Evolutionary conservation across 1,139 yeast genomes (phyloP).

Genomic region (Sugiyamaella grinbergsii): DNA sequence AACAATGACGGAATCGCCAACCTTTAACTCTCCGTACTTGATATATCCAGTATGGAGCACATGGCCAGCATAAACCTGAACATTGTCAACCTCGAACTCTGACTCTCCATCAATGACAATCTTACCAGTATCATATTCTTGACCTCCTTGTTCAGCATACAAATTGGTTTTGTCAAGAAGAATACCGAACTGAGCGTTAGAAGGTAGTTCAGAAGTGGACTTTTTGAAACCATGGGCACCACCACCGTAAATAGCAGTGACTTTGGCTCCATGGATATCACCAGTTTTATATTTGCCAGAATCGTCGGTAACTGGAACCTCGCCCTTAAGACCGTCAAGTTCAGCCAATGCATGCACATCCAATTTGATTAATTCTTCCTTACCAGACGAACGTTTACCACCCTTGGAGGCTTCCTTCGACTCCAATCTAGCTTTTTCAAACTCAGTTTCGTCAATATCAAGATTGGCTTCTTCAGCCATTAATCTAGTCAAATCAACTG

Average conservation of each 20-base stretch:
- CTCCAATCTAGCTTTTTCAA: slow-evolving; percentile 83
- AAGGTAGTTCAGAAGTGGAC: slow-evolving; percentile 46
- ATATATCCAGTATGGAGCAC: slow-evolving; percentile 91
- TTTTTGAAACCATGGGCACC: slow-evolving; percentile 53
- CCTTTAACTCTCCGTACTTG: slow-evolving; percentile 70
- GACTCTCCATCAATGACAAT: slow-evolving; percentile 83
- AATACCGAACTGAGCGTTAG: slow-evolving; percentile 66
- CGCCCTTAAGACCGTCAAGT: slow-evolving; percentile 45
- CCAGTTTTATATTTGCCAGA: slow-evolving; percentile 54
- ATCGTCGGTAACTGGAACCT: slow-evolving; percentile 80
- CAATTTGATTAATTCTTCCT: slow-evolving; percentile 62
- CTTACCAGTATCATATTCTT: slow-evolving; percentile 93
- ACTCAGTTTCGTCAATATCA: slow-evolving; percentile 85
- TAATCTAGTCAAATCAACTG: slow-evolving; percentile 93
- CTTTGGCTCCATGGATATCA: slow-evolving; percentile 40
- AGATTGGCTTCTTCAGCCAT: slow-evolving; percentile 99
- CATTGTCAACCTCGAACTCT: slow-evolving; percentile 88
- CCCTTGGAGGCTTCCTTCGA: slow-evolving; percentile 96
- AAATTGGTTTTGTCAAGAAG: slow-evolving; percentile 87
- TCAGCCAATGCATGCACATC: slow-evolving; percentile 85
- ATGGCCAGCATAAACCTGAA: slow-evolving; percentile 90
- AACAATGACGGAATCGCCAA: slow-evolving; percentile 75
- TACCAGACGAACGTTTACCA: slow-evolving; percentile 66
- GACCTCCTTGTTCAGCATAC: slow-evolving; percentile 99
- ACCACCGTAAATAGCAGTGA: slow-evolving; percentile 75